Conservation (phyloP, 495 filamentous ascomycete genomes). For the Pseudevernia furfuracea region DNA sequence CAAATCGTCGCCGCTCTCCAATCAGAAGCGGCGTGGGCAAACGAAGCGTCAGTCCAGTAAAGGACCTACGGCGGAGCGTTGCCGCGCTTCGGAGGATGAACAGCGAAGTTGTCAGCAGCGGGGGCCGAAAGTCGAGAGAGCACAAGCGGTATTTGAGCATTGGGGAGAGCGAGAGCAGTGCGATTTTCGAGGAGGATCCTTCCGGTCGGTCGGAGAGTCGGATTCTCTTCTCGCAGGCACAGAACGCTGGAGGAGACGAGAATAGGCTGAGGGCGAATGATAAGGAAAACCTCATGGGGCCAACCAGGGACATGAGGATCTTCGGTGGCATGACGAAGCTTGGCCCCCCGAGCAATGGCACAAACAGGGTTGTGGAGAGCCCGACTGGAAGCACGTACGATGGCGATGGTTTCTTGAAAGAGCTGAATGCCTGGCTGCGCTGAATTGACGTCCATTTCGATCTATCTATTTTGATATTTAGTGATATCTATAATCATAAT, state of each 20-base stretch:
- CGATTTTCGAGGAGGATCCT: slow-evolving; percentile 5
- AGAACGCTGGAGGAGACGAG: neutral
- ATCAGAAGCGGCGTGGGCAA: slow-evolving; percentile 7
- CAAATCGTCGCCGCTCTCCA: slow-evolving; percentile 3
- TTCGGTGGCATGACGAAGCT: slow-evolving; percentile 7
- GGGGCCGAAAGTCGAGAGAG: slow-evolving; percentile 6
- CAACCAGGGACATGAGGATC: neutral
- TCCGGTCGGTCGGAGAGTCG: neutral
- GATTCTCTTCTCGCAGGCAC: neutral
- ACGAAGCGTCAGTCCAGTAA: neutral
- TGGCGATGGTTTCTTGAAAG: slow-evolving; percentile 42
- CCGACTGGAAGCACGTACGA: slow-evolving; percentile 39
- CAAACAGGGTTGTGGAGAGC: neutral
- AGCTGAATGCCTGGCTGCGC: slow-evolving; percentile 17
- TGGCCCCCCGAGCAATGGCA: neutral
- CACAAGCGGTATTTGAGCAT: slow-evolving; percentile 20
- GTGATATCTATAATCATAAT: slow-evolving; percentile 6
- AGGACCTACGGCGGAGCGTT: slow-evolving; percentile 3
- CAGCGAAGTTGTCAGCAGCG: slow-evolving; percentile 18
- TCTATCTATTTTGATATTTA: neutral
- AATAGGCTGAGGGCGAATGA: neutral
- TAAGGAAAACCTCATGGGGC: neutral
- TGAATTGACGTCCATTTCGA: neutral
- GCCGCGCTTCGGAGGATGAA: slow-evolving; percentile 25
- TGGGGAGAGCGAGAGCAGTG: slow-evolving; percentile 11